Base-by-base conservation (phyloP, 805 yeast genomes). In the Lipomyces anomalus region DNA sequence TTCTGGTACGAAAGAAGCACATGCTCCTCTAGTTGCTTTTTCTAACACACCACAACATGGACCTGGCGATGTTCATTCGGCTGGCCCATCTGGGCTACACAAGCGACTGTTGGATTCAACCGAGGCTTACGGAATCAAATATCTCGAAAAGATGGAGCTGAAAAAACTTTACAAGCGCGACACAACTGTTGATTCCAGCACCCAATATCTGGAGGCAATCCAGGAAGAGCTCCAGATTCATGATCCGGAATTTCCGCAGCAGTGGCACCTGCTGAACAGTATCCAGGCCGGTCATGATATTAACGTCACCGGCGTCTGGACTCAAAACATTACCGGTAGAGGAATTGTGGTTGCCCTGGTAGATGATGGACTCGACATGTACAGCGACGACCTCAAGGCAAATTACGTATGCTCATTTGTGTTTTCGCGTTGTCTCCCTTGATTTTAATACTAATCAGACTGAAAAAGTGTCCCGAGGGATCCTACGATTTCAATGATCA, bases 401-500 rank as follows among this genome's bases (percentile, higher is more conserved):
- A 84, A 82, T 57, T 92, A 38, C 17, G 52, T 48, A 24, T 30
- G 52, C 20, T 21, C 11, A 4, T 82, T 28, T 22, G 18, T 6
- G 2, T n/a, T n/a, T n/a, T n/a, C n/a, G n/a, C 16, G 9, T 6
- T 40, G n/a, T n/a, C 9, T 20, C 26, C 4, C n/a, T 7, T 1
- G n/a, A 9, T 6, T 21, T 28, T 4, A 18, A 21, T 13, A 2
- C 22, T 16, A 23, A 23, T 26, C 41, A 36, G 33, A 28, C 21
- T n/a, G 11, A 4, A 7, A 6, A 29, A 64, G 49, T 64, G 59
- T 42, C 51, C 60, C 2, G 79, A 77, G 52, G 98, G 97, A 2
- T 87, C 96, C 5, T 92, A 90, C 85, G 98, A 92, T 67, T 92
- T 77, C 65, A 92, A 92, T 62, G 84, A 79, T 57, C 80, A 84